A percentile compares a stretch with the other conserved stretches of the same genome.
phyloP scores from a whole-genome alignment of 305 asterid species.

The Fraxinus ornus region DNA sequence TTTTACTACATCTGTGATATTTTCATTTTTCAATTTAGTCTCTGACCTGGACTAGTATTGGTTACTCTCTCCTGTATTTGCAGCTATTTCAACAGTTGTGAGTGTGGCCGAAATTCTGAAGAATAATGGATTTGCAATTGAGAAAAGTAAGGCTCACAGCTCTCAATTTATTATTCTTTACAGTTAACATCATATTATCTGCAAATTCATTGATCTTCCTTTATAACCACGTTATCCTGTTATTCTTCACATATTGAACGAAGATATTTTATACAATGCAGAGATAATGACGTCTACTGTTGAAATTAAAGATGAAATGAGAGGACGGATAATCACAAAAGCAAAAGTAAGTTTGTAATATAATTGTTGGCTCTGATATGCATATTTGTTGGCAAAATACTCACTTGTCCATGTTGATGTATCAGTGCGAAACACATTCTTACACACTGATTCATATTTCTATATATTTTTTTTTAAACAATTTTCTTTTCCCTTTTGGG shows the following conservation, averaged over 20 bases:
- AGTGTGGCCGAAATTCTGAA: constrained; percentile 75
- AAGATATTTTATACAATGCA: not conserved
- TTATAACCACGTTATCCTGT: not conserved
- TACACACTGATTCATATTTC: not conserved
- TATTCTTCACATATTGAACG: not conserved
- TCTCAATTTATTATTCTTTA: not conserved
- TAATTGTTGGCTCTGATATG: not conserved
- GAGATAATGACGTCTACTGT: constrained; percentile 23
- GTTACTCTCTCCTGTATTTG: constrained; percentile 8
- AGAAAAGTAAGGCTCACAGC: constrained; percentile 52
- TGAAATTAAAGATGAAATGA: not conserved
- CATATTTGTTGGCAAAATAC: not conserved
- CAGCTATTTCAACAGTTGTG: constrained; percentile 85
- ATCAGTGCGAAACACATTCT: not conserved
- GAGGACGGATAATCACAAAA: constrained; percentile 13
- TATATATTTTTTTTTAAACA: no score
- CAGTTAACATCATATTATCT: constrained; percentile 1
- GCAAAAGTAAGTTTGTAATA: constrained; percentile 23
- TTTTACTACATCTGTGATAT: not conserved
- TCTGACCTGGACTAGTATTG: not conserved
- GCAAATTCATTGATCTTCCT: not conserved
- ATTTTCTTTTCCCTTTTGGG: not conserved
- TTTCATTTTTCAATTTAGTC: not conserved
- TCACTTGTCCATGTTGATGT: not conserved
- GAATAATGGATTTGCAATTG: constrained; percentile 76